phyloP scores from a whole-genome alignment of 345 rosid genomes.

The Populus davidiana region DNA sequence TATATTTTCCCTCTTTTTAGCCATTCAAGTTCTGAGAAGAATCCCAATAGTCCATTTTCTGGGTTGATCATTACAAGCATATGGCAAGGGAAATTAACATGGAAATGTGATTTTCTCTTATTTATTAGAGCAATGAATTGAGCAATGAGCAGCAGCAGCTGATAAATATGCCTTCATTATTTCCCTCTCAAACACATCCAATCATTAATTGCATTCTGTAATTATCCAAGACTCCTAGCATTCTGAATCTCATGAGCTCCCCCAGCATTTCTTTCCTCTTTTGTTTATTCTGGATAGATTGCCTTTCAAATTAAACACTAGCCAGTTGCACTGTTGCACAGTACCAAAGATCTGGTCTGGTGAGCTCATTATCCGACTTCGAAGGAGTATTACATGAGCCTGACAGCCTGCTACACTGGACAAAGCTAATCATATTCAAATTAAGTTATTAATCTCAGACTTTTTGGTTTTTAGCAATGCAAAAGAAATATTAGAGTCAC shows the following conservation, averaged over 20 bases:
- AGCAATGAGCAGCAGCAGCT: not conserved
- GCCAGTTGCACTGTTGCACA: no score
- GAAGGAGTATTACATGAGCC: no score
- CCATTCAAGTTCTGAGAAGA: not conserved
- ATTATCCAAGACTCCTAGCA: not conserved
- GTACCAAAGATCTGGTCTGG: no score
- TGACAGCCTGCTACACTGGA: no score
- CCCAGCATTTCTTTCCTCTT: not conserved
- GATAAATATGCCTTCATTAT: no score
- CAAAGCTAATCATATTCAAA: no score
- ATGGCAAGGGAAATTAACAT: not conserved
- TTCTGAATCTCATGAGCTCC: not conserved
- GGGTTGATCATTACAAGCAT: not conserved
- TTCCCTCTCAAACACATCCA: not conserved
- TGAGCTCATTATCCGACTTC: no score
- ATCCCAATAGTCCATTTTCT: not conserved
- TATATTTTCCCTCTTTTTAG: not conserved
- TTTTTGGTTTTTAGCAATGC: no score
- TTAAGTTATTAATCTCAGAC: no score
- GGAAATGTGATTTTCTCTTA: not conserved
- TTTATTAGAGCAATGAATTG: not conserved
- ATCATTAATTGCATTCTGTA: not conserved
- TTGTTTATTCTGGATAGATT: no score
- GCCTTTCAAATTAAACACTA: no score
- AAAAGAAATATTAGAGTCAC: no score